A percentile compares a stretch with the other conserved stretches of the same genome.
Conservation (phyloP, 1,139 yeast species). For the Hansenula lynferdii region DNA sequence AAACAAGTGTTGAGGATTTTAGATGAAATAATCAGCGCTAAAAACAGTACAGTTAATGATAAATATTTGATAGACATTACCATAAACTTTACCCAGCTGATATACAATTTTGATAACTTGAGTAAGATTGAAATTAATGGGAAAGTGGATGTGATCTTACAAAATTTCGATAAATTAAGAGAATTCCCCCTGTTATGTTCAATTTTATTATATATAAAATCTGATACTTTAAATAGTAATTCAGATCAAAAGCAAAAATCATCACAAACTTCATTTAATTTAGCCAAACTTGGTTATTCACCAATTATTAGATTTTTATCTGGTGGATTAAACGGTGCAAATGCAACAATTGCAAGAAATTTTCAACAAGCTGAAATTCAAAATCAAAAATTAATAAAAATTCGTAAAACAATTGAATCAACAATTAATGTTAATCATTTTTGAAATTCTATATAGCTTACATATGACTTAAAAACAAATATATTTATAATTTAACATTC, state of each 20-base stretch:
- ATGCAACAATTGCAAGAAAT: constrained; percentile 19
- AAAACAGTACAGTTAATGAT: constrained; percentile 3
- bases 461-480: too few relatives aligned
- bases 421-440: background rate
- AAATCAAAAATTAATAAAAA: constrained; percentile 14
- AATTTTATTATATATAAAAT: constrained; percentile 17
- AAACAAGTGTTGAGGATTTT: constrained; percentile 3
- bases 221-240: constrained; percentile 18
- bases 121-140: constrained; percentile 13
- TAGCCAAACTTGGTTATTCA: constrained; percentile 19
- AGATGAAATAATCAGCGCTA: constrained; percentile 2
- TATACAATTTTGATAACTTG: constrained; percentile 11
- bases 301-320: constrained; percentile 18
- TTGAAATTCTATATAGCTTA: too few relatives aligned
- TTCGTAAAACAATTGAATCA: constrained; percentile 1
- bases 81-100: constrained; percentile 5
- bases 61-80: constrained; percentile 13
- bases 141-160: constrained; percentile 9
- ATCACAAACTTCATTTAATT: constrained; percentile 20
- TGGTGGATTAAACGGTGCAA: constrained; percentile 17
- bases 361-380: constrained; percentile 20
- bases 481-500: too few relatives aligned
- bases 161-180: constrained; percentile 13
- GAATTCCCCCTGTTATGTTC: constrained; percentile 16
- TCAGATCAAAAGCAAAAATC: constrained; percentile 23